Conservation (phyloP, 1,284 basidiomycete species). For the Heterobasidion parviporum region DNA sequence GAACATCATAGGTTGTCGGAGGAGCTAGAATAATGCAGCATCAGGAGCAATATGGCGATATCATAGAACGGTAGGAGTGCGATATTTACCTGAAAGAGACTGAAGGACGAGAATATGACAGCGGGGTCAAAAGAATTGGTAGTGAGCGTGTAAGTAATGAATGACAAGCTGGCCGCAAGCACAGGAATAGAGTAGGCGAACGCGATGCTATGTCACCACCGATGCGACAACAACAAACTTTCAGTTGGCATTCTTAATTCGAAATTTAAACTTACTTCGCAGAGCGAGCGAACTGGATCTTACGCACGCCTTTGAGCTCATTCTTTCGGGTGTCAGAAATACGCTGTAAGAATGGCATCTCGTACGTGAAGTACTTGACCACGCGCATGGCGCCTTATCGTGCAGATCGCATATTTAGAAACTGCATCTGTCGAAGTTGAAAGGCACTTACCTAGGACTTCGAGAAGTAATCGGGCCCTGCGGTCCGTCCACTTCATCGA, state of each 20-base stretch:
- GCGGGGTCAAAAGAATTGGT: conserved; percentile 50
- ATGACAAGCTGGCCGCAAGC: conserved; percentile 67
- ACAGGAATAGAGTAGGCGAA: conserved; percentile 51
- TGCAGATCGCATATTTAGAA: no score
- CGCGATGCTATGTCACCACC: conserved; percentile 30
- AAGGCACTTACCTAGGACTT: conserved; percentile 48
- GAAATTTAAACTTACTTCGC: conserved; percentile 38
- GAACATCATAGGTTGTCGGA: conserved; percentile 63
- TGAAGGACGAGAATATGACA: conserved; percentile 63
- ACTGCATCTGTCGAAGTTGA: no score
- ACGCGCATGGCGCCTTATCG: conserved; percentile 67
- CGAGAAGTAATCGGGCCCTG: conserved; percentile 75
- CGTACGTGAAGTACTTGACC: conserved; percentile 88
- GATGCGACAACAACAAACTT: neutral
- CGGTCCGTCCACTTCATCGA: conserved; percentile 91
- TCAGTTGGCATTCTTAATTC: neutral
- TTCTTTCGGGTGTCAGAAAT: conserved; percentile 44
- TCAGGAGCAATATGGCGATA: conserved; percentile 56
- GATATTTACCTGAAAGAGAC: conserved; percentile 48
- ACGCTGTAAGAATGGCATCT: conserved; percentile 63
- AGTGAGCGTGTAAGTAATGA: conserved; percentile 62
- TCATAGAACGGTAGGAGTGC: conserved; percentile 50
- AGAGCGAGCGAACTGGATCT: conserved; percentile 54
- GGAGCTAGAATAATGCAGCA: conserved; percentile 43
- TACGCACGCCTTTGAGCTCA: conserved; percentile 48